Conservation (phyloP, 306 rosid species). For the Cicer arietinum region DNA sequence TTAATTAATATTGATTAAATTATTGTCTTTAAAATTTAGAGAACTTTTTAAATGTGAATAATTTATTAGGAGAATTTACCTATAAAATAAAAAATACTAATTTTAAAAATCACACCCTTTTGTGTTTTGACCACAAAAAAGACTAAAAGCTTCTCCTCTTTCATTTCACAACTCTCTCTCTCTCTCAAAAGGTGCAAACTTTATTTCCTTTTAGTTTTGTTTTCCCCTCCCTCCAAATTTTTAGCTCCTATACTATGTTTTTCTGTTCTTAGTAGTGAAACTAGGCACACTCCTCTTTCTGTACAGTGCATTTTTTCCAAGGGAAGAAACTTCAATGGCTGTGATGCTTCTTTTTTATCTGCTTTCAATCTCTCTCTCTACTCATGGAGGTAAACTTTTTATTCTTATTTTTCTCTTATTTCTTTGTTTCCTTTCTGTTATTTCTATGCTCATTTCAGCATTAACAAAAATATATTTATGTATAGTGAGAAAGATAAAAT, state of each 20-base stretch:
- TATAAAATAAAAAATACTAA: too few species aligned
- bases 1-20: too few species aligned
- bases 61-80: too few species aligned
- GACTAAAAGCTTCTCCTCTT: background rate
- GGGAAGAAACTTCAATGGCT: constrained; percentile 56
- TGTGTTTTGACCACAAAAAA: background rate
- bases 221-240: constrained; percentile 28
- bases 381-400: constrained; percentile 62
- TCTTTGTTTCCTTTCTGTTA: background rate
- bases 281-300: constrained; percentile 27
- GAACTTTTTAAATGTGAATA: too few species aligned
- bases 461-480: background rate
- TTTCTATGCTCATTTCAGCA: background rate
- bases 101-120: background rate
- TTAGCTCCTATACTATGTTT: constrained; percentile 13
- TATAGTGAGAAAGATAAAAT: too few species aligned
- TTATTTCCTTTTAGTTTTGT: constrained; percentile 19
- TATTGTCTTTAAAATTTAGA: too few species aligned
- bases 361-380: constrained; percentile 55
- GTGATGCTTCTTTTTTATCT: constrained; percentile 52
- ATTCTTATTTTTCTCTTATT: background rate
- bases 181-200: constrained; percentile 50
- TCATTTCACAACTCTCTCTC: constrained; percentile 8
- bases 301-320: constrained; percentile 3
- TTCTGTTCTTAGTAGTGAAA: constrained; percentile 13